phyloP scores from a whole-genome alignment of 306 rosid species.

The Betula pendula region DNA sequence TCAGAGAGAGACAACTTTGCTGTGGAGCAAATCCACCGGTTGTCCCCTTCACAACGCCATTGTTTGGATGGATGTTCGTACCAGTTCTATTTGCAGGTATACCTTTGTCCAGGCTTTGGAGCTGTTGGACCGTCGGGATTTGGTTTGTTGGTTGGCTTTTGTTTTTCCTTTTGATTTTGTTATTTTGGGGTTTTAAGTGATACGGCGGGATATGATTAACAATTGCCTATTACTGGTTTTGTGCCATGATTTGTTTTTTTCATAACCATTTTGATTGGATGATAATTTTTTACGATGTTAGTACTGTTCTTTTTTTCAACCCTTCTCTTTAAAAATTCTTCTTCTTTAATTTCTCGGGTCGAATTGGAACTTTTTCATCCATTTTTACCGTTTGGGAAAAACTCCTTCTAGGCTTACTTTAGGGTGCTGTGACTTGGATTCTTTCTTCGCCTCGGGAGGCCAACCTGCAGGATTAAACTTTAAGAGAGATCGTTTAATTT shows the following conservation, averaged over 20 bases:
- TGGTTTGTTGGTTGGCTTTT: neutral
- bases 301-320: neutral
- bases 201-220: neutral
- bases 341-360: neutral
- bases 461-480: no score
- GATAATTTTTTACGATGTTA: no score
- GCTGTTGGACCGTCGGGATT: conserved; percentile 35
- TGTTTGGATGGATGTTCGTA: conserved; percentile 97
- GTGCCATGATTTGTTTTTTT: neutral
- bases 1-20: conserved; percentile 87
- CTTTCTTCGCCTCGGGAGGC: no score
- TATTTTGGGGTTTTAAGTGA: neutral
- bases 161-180: conserved; percentile 1
- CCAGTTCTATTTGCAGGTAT: conserved; percentile 80
- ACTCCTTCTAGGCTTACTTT: no score
- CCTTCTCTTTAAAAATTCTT: neutral
- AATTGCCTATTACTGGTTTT: no score
- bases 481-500: no score
- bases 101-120: neutral
- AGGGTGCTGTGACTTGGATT: no score
- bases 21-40: conserved; percentile 97
- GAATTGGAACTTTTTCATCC: no score
- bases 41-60: conserved; percentile 75
- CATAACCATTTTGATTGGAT: neutral
- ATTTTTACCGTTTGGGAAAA: no score